A percentile compares a stretch with the other conserved stretches of the same genome.
phyloP scores from a whole-genome alignment of 106 monocot species.

The Allium cepa region DNA sequence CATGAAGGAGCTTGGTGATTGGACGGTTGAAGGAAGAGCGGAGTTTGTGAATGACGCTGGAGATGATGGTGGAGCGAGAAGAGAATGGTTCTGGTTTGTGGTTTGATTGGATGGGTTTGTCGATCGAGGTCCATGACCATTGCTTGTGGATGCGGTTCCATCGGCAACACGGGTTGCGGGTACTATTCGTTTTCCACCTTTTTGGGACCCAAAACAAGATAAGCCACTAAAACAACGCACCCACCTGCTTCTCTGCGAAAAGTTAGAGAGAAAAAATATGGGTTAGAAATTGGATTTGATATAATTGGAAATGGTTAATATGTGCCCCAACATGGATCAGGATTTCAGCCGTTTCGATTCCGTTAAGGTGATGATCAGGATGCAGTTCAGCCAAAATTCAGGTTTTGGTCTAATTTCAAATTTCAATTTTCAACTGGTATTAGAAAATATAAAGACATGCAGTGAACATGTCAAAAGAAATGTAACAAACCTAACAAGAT shows the following conservation, averaged over 20 bases:
- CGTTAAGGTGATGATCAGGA: too few species aligned
- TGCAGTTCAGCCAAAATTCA: too few species aligned
- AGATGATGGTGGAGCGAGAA: slow-evolving; percentile 95
- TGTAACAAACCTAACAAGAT: too few species aligned
- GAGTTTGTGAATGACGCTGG: slow-evolving; percentile 96
- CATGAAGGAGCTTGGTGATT: slow-evolving; percentile 83
- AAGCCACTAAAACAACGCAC: slow-evolving; percentile 69
- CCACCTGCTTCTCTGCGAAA: slow-evolving; percentile 63
- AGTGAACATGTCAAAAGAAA: too few species aligned
- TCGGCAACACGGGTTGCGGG: slow-evolving; percentile 80
- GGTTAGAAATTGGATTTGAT: too few species aligned
- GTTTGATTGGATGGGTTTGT: slow-evolving; percentile 46
- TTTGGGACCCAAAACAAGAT: slow-evolving; percentile 88
- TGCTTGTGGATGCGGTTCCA: slow-evolving; percentile 47
- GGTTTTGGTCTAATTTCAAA: too few species aligned
- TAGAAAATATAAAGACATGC: too few species aligned
- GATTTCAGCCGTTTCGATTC: too few species aligned
- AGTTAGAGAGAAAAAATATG: slow-evolving; percentile 1
- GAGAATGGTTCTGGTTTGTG: slow-evolving; percentile 52
- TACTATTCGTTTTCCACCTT: slow-evolving; percentile 79
- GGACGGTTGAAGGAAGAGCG: slow-evolving; percentile 86
- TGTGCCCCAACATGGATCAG: too few species aligned
- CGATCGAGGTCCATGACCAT: slow-evolving; percentile 42
- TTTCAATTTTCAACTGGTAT: too few species aligned
- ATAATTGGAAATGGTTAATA: too few species aligned